These are phyloP conservation scores for Penicillium tannophilum DNA, from an alignment of 495 filamentous ascomycete genomes.

Conservation along the genomic window DNA sequence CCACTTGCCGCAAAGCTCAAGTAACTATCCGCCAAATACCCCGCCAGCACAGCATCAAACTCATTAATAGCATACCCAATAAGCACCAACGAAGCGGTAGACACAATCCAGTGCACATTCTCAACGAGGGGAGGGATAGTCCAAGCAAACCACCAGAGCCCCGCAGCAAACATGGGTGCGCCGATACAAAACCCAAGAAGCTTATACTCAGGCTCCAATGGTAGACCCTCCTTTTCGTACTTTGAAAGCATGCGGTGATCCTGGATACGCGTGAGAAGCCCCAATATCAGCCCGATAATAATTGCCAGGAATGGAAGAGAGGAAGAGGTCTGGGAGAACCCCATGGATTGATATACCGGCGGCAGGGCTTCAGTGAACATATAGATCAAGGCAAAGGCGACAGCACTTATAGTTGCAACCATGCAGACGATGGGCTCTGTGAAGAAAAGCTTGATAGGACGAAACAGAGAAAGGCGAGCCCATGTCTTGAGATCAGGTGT, in stretches of 20 bases:
- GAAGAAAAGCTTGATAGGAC: constrained; percentile 42
- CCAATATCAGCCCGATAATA: constrained; percentile 7
- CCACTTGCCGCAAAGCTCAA: constrained; percentile 44
- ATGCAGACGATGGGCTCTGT: constrained; percentile 48
- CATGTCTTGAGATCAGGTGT: constrained; percentile 33
- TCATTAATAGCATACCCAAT: constrained; percentile 51
- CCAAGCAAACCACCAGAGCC: constrained; percentile 49
- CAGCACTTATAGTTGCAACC: constrained; percentile 35
- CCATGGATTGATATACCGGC: constrained; percentile 37
- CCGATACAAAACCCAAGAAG: constrained; percentile 40
- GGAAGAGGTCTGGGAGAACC: constrained; percentile 28
- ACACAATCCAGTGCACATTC: constrained; percentile 38
- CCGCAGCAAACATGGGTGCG: constrained; percentile 37
- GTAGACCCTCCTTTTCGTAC: constrained; percentile 9
- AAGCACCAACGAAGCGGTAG: constrained; percentile 33
- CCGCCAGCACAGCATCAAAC: constrained; percentile 42
- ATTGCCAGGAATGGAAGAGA: constrained; percentile 48
- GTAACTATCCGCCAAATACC: constrained; percentile 52
- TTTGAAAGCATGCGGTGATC: constrained; percentile 7
- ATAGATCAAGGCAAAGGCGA: constrained; percentile 42
- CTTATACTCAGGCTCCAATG: constrained; percentile 15
- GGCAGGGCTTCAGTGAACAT: constrained; percentile 49
- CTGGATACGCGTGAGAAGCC: constrained; percentile 9
- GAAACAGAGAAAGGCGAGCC: constrained; percentile 31
- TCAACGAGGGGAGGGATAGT: constrained; percentile 41